A percentile compares a stretch with the other conserved stretches of the same genome.
These are phyloP conservation scores for Sporisorium reilianum DNA, from an alignment of 1,284 basidiomycete genomes.

Conservation along the genomic window DNA sequence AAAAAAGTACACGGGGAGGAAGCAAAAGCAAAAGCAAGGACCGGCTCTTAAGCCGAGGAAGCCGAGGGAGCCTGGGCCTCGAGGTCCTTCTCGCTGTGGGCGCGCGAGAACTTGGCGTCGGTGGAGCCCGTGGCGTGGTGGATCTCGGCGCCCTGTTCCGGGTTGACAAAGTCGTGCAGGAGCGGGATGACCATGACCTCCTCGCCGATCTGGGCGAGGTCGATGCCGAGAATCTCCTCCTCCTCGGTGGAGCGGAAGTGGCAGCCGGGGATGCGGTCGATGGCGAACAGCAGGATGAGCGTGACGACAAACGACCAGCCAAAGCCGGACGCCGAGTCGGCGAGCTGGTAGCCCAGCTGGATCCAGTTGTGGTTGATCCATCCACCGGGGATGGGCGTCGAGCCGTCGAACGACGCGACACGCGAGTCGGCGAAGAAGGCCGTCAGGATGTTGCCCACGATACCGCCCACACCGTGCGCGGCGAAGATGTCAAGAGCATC, in stretches of 20 bases:
- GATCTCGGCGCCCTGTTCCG: slow-evolving; percentile 34
- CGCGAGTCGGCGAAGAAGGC: slow-evolving; percentile 88
- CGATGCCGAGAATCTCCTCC: slow-evolving; percentile 90
- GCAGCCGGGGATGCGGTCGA: slow-evolving; percentile 91
- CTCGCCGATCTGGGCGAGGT: slow-evolving; percentile 93
- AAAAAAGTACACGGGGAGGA: not conserved
- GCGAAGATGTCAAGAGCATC: slow-evolving; percentile 79
- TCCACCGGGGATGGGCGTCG: slow-evolving; percentile 75
- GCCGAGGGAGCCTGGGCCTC: slow-evolving; percentile 16
- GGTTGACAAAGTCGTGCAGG: slow-evolving; percentile 28
- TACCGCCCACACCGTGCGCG: slow-evolving; percentile 86
- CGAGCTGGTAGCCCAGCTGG: slow-evolving; percentile 83
- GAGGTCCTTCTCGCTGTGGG: slow-evolving; percentile 43
- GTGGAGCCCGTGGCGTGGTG: slow-evolving; percentile 15
- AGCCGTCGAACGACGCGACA: slow-evolving; percentile 81
- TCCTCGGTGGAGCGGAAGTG: slow-evolving; percentile 83
- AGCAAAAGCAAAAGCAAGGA: not conserved
- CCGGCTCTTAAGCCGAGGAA: not conserved
- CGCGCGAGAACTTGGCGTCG: slow-evolving; percentile 32
- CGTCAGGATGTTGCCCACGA: slow-evolving; percentile 86
- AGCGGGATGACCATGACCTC: slow-evolving; percentile 45
- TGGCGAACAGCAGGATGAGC: slow-evolving; percentile 85
- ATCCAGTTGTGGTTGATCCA: slow-evolving; percentile 88
- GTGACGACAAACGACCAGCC: slow-evolving; percentile 64
- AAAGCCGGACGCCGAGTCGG: slow-evolving; percentile 75